A percentile compares a stretch with the other conserved stretches of the same genome.
Conservation (phyloP, 2,329 filamentous ascomycete genomes). For the Microdochium trichocladiopsis region DNA sequence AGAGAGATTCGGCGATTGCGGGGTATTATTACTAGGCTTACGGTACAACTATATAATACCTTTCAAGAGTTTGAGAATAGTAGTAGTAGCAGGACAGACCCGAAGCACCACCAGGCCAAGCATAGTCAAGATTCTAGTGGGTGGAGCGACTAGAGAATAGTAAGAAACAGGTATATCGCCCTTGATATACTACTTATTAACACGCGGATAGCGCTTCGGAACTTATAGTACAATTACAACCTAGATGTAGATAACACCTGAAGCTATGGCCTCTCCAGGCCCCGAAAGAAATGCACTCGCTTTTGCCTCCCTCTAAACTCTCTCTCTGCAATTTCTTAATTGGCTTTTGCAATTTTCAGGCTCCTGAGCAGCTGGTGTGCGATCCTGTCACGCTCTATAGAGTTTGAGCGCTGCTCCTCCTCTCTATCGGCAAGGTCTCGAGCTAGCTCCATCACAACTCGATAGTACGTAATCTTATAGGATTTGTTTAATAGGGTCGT, state of each 20-base stretch:
- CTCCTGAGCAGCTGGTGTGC: not conserved
- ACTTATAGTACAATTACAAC: not conserved
- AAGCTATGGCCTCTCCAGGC: not conserved
- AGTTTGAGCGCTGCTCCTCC: not conserved
- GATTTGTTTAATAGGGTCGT: not conserved
- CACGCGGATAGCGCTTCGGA: not conserved
- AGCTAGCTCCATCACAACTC: not conserved
- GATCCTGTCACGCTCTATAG: not conserved
- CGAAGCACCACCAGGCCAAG: not conserved
- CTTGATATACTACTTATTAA: not conserved
- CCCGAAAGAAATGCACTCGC: not conserved
- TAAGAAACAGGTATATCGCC: not conserved
- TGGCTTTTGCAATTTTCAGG: not conserved
- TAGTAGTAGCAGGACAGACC: not conserved
- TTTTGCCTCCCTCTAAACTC: not conserved
- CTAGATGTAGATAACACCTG: not conserved
- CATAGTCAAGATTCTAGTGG: not conserved
- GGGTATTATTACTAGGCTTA: not conserved
- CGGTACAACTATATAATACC: too few species aligned
- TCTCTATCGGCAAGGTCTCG: not conserved
- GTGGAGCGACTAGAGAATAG: too few species aligned
- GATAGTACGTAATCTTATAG: not conserved
- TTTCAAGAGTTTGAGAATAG: too few species aligned
- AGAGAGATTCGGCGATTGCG: not conserved
- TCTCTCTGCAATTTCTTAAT: not conserved